Evolutionary conservation across 2,329 filamentous ascomycete species (phyloP).

Genomic region (Blastomyces emzantsi): DNA sequence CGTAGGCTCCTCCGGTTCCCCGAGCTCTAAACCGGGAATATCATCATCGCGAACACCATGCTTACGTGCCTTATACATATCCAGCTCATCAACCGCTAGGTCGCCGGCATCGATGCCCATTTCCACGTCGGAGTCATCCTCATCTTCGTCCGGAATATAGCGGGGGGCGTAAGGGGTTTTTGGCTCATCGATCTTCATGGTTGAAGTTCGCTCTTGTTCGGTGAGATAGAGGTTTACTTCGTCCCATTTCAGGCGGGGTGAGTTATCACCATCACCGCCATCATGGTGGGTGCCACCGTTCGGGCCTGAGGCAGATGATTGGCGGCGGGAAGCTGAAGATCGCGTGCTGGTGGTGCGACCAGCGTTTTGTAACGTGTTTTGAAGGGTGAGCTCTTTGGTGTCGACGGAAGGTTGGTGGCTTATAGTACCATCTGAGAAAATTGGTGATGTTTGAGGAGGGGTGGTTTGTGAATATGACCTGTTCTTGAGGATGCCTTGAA

Average conservation of each 20-base stretch:
- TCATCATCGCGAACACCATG: conserved; percentile 54
- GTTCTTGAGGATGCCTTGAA: conserved; percentile 86
- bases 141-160: conserved; percentile 84
- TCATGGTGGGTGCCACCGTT: conserved; percentile 38
- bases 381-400: conserved; percentile 79
- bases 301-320: conserved; percentile 44
- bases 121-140: conserved; percentile 41
- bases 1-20: conserved; percentile 68
- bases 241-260: conserved; percentile 89
- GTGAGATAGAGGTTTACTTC: conserved; percentile 96
- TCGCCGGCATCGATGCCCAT: conserved; percentile 57
- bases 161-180: conserved; percentile 94
- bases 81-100: conserved; percentile 59
- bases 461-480: conserved; percentile 50
- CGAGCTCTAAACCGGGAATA: conserved; percentile 84
- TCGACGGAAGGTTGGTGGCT: conserved; percentile 43
- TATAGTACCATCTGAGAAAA: conserved; percentile 24
- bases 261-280: conserved; percentile 42
- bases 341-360: conserved; percentile 62
- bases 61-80: conserved; percentile 42
- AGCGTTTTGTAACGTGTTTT: conserved; percentile 92
- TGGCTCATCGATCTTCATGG: conserved; percentile 98
- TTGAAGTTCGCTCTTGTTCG: conserved; percentile 87
- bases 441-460: conserved; percentile 25
- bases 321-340: conserved; percentile 56